A percentile compares a stretch with the other conserved stretches of the same genome.
Evolutionary conservation across 352 stramenopile genomes (phyloP).

Genomic region (Globisporangium yorkense): DNA sequence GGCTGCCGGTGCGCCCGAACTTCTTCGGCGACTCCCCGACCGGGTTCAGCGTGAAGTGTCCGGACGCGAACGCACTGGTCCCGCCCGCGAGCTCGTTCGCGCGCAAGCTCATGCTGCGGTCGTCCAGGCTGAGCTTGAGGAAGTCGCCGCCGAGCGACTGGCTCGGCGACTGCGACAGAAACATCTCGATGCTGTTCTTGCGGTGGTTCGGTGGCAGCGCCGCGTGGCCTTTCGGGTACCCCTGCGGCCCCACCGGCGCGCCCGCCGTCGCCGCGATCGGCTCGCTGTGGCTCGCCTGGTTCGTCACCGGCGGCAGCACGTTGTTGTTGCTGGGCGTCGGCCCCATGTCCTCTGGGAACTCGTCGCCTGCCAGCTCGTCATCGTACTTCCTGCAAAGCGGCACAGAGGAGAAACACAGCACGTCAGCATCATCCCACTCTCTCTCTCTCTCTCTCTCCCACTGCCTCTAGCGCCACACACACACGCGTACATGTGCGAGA

Average conservation of each 20-base stretch:
- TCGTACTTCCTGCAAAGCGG: conserved; percentile 26
- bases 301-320: conserved; percentile 27
- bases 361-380: conserved; percentile 13
- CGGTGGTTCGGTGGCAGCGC: conserved; percentile 33
- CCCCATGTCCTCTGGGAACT: conserved; percentile 4
- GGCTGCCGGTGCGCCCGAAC: conserved; percentile 17
- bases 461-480: too few relatives aligned
- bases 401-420: not conserved
- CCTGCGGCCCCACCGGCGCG: too few relatives aligned
- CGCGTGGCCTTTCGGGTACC: not conserved
- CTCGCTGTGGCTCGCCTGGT: conserved; percentile 28
- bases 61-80: conserved; percentile 25
- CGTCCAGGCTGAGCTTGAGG: conserved; percentile 64
- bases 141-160: conserved; percentile 75
- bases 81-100: conserved; percentile 13
- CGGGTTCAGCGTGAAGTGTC: conserved; percentile 46
- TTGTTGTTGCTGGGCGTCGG: conserved; percentile 27
- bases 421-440: too few relatives aligned
- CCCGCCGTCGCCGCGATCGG: not conserved
- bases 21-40: conserved; percentile 38
- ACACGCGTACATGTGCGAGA: conserved; percentile 28
- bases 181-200: conserved; percentile 88
- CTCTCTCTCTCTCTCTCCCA: too few relatives aligned
- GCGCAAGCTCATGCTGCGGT: conserved; percentile 42
- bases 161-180: conserved; percentile 77